Evolutionary conservation across 2,329 filamentous ascomycete genomes (phyloP).

Genomic region (Pseudogymnoascus pannorum): DNA sequence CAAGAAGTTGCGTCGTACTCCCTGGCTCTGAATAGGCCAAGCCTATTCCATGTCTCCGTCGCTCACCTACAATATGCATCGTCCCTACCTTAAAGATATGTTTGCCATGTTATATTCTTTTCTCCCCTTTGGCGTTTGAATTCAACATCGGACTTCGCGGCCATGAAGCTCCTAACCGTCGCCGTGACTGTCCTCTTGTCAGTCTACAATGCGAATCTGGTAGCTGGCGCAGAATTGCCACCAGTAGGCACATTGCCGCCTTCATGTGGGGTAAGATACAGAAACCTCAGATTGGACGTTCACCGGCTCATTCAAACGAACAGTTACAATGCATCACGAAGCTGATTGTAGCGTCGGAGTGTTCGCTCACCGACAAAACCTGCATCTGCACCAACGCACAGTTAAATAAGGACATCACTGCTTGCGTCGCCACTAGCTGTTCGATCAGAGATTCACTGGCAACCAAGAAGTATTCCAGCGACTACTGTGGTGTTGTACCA

Average conservation of each 20-base stretch:
- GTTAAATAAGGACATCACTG: conserved; percentile 27
- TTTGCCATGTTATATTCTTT: neutral
- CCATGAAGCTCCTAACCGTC: neutral
- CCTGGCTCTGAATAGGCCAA: neutral
- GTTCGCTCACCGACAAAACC: conserved; percentile 30
- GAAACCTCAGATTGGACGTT: neutral
- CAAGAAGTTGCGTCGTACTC: neutral
- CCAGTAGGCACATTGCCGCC: neutral
- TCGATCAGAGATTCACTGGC: conserved; percentile 32
- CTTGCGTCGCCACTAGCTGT: conserved; percentile 31
- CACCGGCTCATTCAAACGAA: neutral
- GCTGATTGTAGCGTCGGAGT: neutral
- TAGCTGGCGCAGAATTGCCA: neutral
- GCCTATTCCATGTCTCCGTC: neutral
- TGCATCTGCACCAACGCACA: conserved; percentile 34
- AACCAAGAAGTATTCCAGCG: conserved; percentile 36
- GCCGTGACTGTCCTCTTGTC: neutral
- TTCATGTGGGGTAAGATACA: neutral
- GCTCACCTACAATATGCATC: neutral
- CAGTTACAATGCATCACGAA: neutral
- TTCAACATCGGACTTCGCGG: neutral
- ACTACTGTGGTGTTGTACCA: conserved; percentile 31
- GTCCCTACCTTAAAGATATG: neutral
- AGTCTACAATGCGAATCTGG: neutral
- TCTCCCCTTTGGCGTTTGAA: conserved; percentile 4